Conservation (phyloP, 108 stramenopile genomes). For the Discostella stelligeroides region DNA sequence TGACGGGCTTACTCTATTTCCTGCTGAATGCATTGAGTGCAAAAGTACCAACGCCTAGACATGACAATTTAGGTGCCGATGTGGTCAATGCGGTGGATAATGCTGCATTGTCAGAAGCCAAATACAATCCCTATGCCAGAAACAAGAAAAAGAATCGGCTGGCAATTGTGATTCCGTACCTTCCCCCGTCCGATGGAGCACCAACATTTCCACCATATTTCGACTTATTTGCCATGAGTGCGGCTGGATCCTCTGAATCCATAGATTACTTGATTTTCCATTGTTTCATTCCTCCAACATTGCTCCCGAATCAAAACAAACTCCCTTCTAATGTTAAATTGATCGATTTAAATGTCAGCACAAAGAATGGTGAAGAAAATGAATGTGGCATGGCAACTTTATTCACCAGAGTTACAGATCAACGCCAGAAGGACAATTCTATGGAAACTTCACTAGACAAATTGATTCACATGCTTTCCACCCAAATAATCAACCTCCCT, state of each 20-base stretch:
- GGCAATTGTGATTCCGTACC: constrained; percentile 81
- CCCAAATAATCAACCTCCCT: constrained; percentile 59
- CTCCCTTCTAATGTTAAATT: constrained; percentile 72
- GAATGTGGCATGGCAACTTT: constrained; percentile 46
- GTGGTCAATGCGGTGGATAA: no score
- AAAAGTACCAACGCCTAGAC: no score
- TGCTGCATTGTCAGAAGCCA: no score
- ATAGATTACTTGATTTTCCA: constrained; percentile 88
- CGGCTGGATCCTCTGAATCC: constrained; percentile 61
- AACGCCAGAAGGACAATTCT: constrained; percentile 40
- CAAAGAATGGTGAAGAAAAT: constrained; percentile 10
- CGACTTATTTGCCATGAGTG: constrained; percentile 78
- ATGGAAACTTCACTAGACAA: constrained; percentile 41
- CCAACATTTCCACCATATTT: constrained; percentile 83
- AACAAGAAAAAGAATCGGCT: constrained; percentile 46
- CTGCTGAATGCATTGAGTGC: no score
- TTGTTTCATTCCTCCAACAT: constrained; percentile 62
- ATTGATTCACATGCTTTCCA: constrained; percentile 51
- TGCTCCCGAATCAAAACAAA: constrained; percentile 17
- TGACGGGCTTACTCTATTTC: no score
- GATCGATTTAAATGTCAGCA: constrained; percentile 57
- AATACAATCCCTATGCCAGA: neutral
- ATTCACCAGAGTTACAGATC: constrained; percentile 57
- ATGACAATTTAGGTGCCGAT: no score
- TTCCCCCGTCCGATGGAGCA: constrained; percentile 46